Evolutionary conservation across 2,329 filamentous ascomycete genomes (phyloP), one percentile per base, ranked within the genome.

Genomic region (Epichloe festucae): DNA sequence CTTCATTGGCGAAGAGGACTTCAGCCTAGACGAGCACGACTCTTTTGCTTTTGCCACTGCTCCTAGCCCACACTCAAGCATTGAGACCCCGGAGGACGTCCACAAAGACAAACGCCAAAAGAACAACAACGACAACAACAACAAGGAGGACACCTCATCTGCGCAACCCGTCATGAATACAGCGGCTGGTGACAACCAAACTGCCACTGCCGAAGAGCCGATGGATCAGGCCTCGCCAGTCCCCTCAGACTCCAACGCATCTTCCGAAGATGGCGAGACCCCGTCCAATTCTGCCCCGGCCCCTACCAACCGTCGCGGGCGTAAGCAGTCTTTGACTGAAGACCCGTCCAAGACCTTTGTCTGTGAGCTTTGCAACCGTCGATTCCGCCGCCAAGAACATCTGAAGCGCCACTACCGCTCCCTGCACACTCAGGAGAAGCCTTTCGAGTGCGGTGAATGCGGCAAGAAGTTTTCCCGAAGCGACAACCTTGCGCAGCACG

Each of bases 391-490:
- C 56, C 93, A 98, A 72, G 93, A 98, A 70, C 93, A 98, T 65
- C 81, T 98, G 54, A 98, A 98, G 82, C 87, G 93, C 56, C 93
- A 98, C 76, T 95, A 95, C 77, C 85, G 93, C 60, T 97, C 93
- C 53, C 88, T 98, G 46, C 93, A 98, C 77, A 98, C 93, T 1
- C 85, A 95, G 65, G 93, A 97, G 67, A 98, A 97, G 82, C 93
- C 93, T 5, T 98, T 97, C 63, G 89, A 95, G 73, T 98, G 93
- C 77, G 81, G 83, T 58, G 91, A 98, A 73, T 98, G 93, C 64
- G 91, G 93, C 62, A 98, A 98, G 85, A 96, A 95, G 76, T 98
- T 97, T 74, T 97, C 91, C 19, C 85, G 93, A 62, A 95, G 88
- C 61, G 93, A 98, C 73, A 98, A 98, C 75, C 80, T 98, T 15